Evolutionary conservation across 176 grass and related monocot genomes (phyloP).

Genomic region (Oryza nivara): DNA sequence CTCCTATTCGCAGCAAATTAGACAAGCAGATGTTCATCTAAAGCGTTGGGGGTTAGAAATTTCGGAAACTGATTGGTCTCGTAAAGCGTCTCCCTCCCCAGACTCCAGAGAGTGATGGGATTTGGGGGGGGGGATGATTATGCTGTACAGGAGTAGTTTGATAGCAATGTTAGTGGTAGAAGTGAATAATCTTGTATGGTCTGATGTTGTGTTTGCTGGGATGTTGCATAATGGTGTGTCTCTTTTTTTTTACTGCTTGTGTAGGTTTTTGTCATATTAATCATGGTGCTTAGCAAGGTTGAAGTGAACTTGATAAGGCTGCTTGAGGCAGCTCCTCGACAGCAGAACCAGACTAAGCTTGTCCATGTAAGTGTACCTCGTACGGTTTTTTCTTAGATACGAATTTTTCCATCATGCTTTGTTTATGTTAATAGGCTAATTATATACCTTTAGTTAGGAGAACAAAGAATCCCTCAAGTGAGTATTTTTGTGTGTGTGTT

Average conservation of each 20-base stretch:
- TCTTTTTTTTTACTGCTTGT: background rate
- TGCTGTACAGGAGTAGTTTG: background rate
- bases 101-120: background rate
- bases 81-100: background rate
- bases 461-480: background rate
- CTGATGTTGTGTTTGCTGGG: background rate
- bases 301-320: constrained; percentile 91
- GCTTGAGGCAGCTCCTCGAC: constrained; percentile 74
- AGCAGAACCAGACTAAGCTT: constrained; percentile 87
- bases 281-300: constrained; percentile 79
- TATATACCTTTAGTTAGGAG: background rate
- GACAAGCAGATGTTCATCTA: background rate
- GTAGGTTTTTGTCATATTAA: constrained; percentile 21
- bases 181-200: background rate
- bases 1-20: background rate
- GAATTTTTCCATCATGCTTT: background rate
- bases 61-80: background rate
- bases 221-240: background rate
- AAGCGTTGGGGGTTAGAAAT: background rate
- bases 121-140: background rate
- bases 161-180: background rate
- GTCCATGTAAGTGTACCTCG: constrained; percentile 55
- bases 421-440: background rate
- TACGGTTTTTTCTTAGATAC: constrained; percentile 2
- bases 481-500: background rate